Evolutionary conservation across 331 rosid species (phyloP), one percentile per base, ranked within the genome.

Genomic region (Stylosanthes scabra): DNA sequence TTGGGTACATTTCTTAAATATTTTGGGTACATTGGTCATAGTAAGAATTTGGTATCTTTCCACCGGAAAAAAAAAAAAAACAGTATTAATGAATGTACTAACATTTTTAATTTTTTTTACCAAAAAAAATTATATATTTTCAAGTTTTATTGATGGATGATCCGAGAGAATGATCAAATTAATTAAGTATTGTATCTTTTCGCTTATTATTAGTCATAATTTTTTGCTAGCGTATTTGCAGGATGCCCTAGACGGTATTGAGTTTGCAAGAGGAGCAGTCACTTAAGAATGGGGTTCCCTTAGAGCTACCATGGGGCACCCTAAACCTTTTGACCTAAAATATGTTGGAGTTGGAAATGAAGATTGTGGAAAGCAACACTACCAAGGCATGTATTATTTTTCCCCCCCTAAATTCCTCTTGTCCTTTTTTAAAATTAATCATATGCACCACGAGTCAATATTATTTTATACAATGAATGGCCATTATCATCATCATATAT

Each of bases 261-360:
- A 74, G 58, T 74, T 74, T 74, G 79, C 79, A 1, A 54, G 66
- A 74, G 79, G 72, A 9, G 13, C 45, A n/a, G n/a, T 27, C 27
- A 74, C 58, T 81, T 82, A 93, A 20, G 77, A 56, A 37, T 90
- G 93, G 93, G 93, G 91, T 62, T 82, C 91, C 61, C 16, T 84
- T 31, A 88, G 93, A 77, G 92, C 81, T 49, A 42, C 81, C 46
- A 83, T 90, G 96, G 96, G 96, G 47, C 96, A 82, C 76, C 86
- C 83, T 13, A 31, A 80, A 8, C 96, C 92, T 55, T 90, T 90
- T 74, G 86, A 87, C 79, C 79, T 90, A 45, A 85, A 74, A 77
- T 85, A 83, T 71, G 84, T 87, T 25, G 96, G 89, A 42, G 59
- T 87, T 73, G 96, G 96, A 74, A 90, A 90, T 71, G 92, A 90